Base-by-base conservation (phyloP, 202 grass and related monocot species). In the Tripidium arundinaceum region DNA sequence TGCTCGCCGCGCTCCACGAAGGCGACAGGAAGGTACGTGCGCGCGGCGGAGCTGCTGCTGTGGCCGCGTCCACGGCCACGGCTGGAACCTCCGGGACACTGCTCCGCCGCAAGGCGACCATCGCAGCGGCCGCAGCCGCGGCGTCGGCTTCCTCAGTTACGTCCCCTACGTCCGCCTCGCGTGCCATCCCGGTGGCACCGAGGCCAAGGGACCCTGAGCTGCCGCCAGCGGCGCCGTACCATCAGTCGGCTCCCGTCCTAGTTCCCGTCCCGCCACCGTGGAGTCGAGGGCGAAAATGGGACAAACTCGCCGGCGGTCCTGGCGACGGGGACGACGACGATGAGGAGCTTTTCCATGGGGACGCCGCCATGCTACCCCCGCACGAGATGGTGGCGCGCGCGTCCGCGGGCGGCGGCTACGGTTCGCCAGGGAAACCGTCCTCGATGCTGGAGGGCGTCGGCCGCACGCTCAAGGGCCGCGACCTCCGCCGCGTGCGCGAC, bases 401-500 rank as follows among this genome's bases (percentile, higher is more conserved):
- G 87, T n/a, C 76, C 18, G 69, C 76, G 1, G 25, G 84, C 83
- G 19, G 78, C 76, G 73, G n/a, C n/a, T n/a, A n/a, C n/a, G n/a
- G n/a, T n/a, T n/a, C n/a, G n/a, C n/a, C n/a, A n/a, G n/a, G n/a
- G n/a, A n/a, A n/a, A n/a, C n/a, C n/a, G n/a, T n/a, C n/a, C n/a
- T 94, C 94, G 26, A 85, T 97, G 45, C 84, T 94, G 74, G 91
- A 94, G 39, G 91, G 94, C 40, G 84, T 79, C 19, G 94, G 94
- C 57, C 61, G 91, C 29, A 94, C 94, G 8, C 87, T 97, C 8
- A 97, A 92, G 68, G 94, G 91, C 2, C 81, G 94, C 47, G 94
- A 97, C 75, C 91, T 97, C 75, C 85, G 89, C 2, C 89, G 87
- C 21, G 87, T 97, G 72, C 91, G 91, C 71, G 94, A 94, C 73